Evolutionary conservation across 139 green algal species (phyloP).

Genomic region (Ettlia oleoabundans): DNA sequence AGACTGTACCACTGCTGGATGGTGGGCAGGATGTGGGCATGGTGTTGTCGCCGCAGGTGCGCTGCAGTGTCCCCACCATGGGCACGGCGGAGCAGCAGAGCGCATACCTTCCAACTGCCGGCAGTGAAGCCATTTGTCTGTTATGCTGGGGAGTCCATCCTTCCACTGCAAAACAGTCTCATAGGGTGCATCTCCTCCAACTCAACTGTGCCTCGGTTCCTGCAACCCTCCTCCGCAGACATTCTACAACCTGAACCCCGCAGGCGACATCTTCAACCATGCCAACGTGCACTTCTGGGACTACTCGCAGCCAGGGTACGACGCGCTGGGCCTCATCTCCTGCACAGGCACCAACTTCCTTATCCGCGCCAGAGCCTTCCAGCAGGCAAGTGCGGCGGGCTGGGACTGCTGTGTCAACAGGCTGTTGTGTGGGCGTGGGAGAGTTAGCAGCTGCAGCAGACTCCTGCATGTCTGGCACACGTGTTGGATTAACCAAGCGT

Average conservation of each 20-base stretch:
- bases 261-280: constrained; percentile 88
- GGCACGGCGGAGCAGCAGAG: neutral
- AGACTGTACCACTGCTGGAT: constrained; percentile 69
- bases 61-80: neutral
- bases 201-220: neutral
- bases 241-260: constrained; percentile 82
- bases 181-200: neutral
- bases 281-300: constrained; percentile 87
- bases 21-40: constrained; percentile 66
- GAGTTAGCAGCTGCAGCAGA: too few relatives aligned
- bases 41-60: constrained; percentile 60
- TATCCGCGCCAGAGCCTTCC: constrained; percentile 64
- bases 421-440: too few relatives aligned
- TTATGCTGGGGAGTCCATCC: too few relatives aligned
- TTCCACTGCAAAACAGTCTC: too few relatives aligned
- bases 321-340: constrained; percentile 70
- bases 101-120: too few relatives aligned
- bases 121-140: too few relatives aligned
- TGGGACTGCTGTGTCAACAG: too few relatives aligned
- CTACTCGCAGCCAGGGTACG: constrained; percentile 68
- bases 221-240: constrained; percentile 52
- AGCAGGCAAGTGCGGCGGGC: too few relatives aligned
- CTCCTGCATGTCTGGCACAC: too few relatives aligned
- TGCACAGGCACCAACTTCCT: constrained; percentile 81
- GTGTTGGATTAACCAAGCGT: too few relatives aligned